phyloP scores from a whole-genome alignment of 805 yeast species.

The Starmerella stellata region DNA sequence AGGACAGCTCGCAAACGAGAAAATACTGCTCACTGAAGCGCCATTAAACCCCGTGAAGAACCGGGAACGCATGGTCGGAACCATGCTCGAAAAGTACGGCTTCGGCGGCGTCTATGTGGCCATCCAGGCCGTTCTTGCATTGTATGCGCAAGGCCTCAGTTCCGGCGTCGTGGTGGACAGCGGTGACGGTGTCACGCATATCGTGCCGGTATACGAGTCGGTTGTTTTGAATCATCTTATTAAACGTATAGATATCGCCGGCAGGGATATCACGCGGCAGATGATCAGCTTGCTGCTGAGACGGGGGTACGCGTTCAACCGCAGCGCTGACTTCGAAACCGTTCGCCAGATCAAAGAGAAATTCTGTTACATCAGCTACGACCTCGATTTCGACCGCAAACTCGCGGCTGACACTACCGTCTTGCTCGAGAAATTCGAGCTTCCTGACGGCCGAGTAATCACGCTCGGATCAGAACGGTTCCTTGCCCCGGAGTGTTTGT shows the following conservation, averaged over 20 bases:
- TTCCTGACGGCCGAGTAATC: slow-evolving; percentile 91
- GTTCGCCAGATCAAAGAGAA: slow-evolving; percentile 96
- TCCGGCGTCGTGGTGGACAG: slow-evolving; percentile 97
- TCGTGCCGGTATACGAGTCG: slow-evolving; percentile 94
- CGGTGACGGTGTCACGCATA: slow-evolving; percentile 97
- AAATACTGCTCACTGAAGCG: slow-evolving; percentile 84
- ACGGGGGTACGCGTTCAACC: slow-evolving; percentile 92
- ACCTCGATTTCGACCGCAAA: slow-evolving; percentile 71
- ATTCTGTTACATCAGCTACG: slow-evolving; percentile 86
- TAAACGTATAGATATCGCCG: slow-evolving; percentile 86
- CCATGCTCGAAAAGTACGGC: slow-evolving; percentile 78
- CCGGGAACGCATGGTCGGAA: slow-evolving; percentile 78
- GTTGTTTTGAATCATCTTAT: slow-evolving; percentile 92
- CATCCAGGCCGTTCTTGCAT: slow-evolving; percentile 92
- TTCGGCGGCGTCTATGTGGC: slow-evolving; percentile 91
- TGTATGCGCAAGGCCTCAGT: slow-evolving; percentile 90
- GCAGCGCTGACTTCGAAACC: slow-evolving; percentile 97
- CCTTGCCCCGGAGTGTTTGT: slow-evolving; percentile 91
- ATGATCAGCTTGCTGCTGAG: slow-evolving; percentile 77
- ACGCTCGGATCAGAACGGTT: slow-evolving; percentile 90
- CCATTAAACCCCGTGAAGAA: slow-evolving; percentile 92
- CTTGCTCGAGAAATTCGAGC: slow-evolving; percentile 72
- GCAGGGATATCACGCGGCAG: slow-evolving; percentile 95
- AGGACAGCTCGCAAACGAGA: slow-evolving; percentile 54
- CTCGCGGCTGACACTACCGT: slow-evolving; percentile 90